Evolutionary conservation across 257 asterid genomes (phyloP).

Genomic region (Solanum pinnatisectum): DNA sequence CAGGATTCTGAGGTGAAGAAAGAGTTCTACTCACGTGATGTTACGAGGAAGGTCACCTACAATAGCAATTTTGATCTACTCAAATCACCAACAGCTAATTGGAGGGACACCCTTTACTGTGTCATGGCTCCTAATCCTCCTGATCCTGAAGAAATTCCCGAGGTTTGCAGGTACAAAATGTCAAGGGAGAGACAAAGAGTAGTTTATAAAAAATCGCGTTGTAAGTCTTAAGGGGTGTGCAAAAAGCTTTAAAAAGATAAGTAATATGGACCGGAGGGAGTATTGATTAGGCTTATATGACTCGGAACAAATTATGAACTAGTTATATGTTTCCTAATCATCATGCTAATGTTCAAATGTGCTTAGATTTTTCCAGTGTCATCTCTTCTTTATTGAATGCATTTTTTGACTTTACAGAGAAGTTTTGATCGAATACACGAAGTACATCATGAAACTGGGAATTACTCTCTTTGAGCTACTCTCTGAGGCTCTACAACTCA

Average conservation of each 20-base stretch:
- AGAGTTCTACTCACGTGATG: constrained; percentile 17
- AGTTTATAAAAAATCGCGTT: too few species aligned
- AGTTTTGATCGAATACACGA: constrained; percentile 22
- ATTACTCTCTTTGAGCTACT: constrained; percentile 17
- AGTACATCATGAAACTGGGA: constrained; percentile 21
- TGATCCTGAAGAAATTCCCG: constrained; percentile 23
- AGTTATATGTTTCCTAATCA: not conserved
- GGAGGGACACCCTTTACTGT: constrained; percentile 35
- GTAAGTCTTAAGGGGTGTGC: not conserved
- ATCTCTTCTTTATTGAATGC: not conserved
- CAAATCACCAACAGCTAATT: constrained; percentile 23
- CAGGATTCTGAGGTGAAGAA: constrained; percentile 11
- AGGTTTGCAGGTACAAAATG: constrained; percentile 27
- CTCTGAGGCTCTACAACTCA: constrained; percentile 29
- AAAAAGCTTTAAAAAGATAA: not conserved
- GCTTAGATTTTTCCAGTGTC: not conserved
- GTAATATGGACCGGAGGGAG: not conserved
- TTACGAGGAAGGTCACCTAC: constrained; percentile 3
- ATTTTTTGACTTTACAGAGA: constrained; percentile 3
- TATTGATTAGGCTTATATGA: not conserved
- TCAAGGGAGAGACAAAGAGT: not conserved
- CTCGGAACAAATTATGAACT: not conserved
- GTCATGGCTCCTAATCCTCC: constrained; percentile 27
- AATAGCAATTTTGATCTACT: constrained; percentile 28
- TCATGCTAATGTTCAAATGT: not conserved